Percentiles rank a stretch among this genome's conserved stretches.
Conservation (phyloP, 805 yeast species). For the Cyberlindnera misumaiensis region DNA sequence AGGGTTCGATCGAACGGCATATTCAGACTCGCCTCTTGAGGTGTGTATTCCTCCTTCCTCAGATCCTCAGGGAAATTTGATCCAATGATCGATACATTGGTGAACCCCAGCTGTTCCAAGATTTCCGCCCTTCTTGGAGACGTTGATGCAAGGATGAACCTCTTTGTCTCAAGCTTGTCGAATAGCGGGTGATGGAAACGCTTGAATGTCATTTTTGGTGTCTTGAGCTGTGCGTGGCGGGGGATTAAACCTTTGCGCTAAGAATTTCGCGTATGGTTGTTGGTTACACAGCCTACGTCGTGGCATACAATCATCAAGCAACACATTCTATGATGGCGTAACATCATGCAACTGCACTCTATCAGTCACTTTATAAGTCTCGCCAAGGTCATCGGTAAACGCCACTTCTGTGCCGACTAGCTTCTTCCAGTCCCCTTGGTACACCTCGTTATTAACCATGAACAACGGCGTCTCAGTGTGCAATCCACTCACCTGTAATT, state of each 20-base stretch:
- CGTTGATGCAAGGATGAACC: slow-evolving; percentile 67
- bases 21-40: slow-evolving; percentile 32
- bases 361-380: slow-evolving; percentile 15
- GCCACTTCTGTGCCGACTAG: slow-evolving; percentile 72
- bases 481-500: slow-evolving; percentile 50
- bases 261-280: too few relatives aligned
- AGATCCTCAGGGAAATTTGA: slow-evolving; percentile 78
- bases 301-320: too few relatives aligned
- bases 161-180: slow-evolving; percentile 11
- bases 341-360: slow-evolving; percentile 20
- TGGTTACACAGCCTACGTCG: too few relatives aligned
- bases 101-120: slow-evolving; percentile 50
- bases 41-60: slow-evolving; percentile 41
- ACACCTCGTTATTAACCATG: slow-evolving; percentile 51
- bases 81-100: slow-evolving; percentile 38
- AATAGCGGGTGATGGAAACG: slow-evolving; percentile 28
- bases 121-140: slow-evolving; percentile 80
- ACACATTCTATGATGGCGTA: slow-evolving; percentile 8
- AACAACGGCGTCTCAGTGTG: slow-evolving; percentile 49
- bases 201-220: slow-evolving; percentile 9
- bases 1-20: too few relatives aligned
- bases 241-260: too few relatives aligned
- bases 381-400: slow-evolving; percentile 21
- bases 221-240: too few relatives aligned
- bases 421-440: slow-evolving; percentile 70